Conservation (phyloP, 1,284 basidiomycete genomes). For the Cryptococcus sp. region DNA sequence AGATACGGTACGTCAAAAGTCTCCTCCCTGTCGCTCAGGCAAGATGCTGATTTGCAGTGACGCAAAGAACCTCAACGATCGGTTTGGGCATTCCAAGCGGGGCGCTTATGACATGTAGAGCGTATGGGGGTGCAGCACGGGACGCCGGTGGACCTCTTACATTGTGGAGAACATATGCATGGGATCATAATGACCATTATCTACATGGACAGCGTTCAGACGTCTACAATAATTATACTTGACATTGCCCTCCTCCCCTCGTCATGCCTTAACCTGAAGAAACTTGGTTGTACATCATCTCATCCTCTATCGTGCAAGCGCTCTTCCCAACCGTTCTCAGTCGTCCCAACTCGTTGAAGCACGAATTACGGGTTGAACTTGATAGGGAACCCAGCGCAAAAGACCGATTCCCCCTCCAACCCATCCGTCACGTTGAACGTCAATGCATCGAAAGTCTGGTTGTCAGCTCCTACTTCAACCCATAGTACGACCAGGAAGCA, state of each 20-base stretch:
- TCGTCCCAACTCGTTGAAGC: no score
- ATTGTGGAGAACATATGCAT: no score
- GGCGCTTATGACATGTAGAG: conserved; percentile 41
- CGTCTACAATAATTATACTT: no score
- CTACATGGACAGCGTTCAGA: no score
- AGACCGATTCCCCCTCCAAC: conserved; percentile 18
- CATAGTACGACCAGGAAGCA: background rate
- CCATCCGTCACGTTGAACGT: conserved; percentile 28
- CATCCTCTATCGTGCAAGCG: no score
- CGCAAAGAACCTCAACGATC: conserved; percentile 67
- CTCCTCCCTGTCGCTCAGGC: background rate
- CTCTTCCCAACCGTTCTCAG: no score
- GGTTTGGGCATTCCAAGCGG: conserved; percentile 58
- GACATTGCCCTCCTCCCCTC: no score
- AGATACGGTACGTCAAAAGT: conserved; percentile 54
- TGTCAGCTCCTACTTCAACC: background rate
- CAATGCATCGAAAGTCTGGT: conserved; percentile 20
- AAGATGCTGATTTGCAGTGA: conserved; percentile 47
- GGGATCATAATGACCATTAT: no score
- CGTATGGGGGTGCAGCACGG: background rate
- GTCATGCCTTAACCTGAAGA: no score
- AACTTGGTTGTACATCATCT: no score
- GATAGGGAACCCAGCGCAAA: conserved; percentile 25
- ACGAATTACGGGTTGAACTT: background rate
- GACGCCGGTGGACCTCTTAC: no score